phyloP scores from a whole-genome alignment of 805 yeast genomes.

The Scheffersomyces ergatensis region DNA sequence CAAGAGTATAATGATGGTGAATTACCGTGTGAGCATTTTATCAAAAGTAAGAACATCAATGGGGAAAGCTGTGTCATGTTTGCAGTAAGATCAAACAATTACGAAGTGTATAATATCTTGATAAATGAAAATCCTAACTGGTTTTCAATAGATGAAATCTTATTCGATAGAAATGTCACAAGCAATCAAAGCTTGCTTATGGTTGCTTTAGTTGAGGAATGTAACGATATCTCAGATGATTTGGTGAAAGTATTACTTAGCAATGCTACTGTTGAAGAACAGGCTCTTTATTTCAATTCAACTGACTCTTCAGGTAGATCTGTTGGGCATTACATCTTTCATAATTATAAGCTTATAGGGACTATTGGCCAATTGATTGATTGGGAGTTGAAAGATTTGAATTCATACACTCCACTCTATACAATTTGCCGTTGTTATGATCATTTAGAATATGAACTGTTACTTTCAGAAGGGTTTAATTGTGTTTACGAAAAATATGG shows the following conservation, averaged over 20 bases:
- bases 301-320: conserved; percentile 56
- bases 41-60: conserved; percentile 26
- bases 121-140: conserved; percentile 44
- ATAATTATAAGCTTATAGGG: conserved; percentile 49
- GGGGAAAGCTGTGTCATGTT: conserved; percentile 75
- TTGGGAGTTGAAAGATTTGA: conserved; percentile 67
- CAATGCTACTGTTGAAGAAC: conserved; percentile 46
- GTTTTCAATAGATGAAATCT: conserved; percentile 63
- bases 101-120: conserved; percentile 44
- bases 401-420: conserved; percentile 76
- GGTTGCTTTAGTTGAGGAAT: conserved; percentile 58
- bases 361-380: conserved; percentile 57
- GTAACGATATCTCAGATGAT: conserved; percentile 42
- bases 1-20: conserved; percentile 7
- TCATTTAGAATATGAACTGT: conserved; percentile 54
- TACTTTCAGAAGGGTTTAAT: conserved; percentile 47
- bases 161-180: conserved; percentile 57
- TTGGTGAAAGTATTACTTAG: conserved; percentile 40
- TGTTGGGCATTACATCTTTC: conserved; percentile 72
- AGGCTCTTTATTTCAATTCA: conserved; percentile 44
- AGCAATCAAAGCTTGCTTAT: conserved; percentile 56
- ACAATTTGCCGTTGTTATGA: conserved; percentile 79
- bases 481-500: conserved; percentile 45
- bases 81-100: conserved; percentile 52
- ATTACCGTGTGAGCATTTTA: conserved; percentile 16